Base-by-base conservation (phyloP, 1,284 basidiomycete genomes). In the Trichosporon sp. region DNA sequence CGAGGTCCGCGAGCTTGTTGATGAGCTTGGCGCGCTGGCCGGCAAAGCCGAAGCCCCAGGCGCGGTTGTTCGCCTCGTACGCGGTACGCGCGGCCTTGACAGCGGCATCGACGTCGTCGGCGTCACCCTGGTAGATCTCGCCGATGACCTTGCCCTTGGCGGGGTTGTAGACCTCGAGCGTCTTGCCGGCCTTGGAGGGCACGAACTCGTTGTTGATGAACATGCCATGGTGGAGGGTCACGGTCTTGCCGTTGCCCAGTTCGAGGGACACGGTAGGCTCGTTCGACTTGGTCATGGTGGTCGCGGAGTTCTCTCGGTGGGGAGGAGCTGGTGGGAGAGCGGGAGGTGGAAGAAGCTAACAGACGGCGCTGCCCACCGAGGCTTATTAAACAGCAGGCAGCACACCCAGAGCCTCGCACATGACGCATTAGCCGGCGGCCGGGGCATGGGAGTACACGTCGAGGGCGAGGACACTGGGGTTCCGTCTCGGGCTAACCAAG, bases 1-100 rank as follows among this genome's bases (percentile, higher is more conserved):
- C 92, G 73, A 95, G 86, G 80, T 96, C 93, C 58, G 95, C 95
- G 63, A 97, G 88, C 79, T 90, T 92, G 84, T 91, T 88, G 56
- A 96, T 84, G 60, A 95, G 67, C 66, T 18, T 87, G 29, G 91
- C 89, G 67, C 95, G 88, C 82, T 93, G 89, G 66, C 89, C 87
- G 56, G 56, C 58, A 38, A 34, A 21, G 25, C 42, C 32, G 60
- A 70, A 70, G n/a, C 69, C 69, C 94, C 95, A 97, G 29, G 90
- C 89, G 8, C 90, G 92, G 71, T 90, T 88, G 71, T 72, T 78
- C 34, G 87, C 88, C 25, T 91, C 87, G 85, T 92, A 93, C 3
- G 95, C 77, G 65, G 88, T 85, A 73, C 93, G 89, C 32, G 95
- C 94, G 21, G 92, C 91, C 25, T 87, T 87, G 62, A 95, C 93